These are phyloP conservation scores for Trichoderma simmonsii DNA, from an alignment of 2,329 filamentous ascomycete genomes.

Conservation along the genomic window DNA sequence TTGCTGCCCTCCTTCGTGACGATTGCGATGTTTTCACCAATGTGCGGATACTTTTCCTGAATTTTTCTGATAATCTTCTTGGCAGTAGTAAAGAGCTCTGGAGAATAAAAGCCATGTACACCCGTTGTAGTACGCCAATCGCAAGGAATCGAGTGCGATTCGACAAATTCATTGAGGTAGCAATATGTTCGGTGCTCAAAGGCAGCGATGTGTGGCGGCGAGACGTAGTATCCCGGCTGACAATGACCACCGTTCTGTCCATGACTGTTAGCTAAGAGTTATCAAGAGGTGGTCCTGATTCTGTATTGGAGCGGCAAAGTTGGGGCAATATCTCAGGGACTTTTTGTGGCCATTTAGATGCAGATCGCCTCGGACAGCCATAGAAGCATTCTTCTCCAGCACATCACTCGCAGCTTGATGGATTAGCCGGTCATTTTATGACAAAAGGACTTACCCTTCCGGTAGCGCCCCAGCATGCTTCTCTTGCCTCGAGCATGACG, in stretches of 20 bases:
- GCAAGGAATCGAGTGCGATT: background rate
- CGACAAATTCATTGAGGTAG: background rate
- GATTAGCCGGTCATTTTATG: background rate
- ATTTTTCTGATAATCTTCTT: background rate
- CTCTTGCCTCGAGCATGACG: background rate
- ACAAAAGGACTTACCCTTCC: background rate
- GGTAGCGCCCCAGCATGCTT: background rate
- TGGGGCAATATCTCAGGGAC: accelerated
- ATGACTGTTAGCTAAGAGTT: too few relatives aligned
- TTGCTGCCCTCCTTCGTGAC: background rate
- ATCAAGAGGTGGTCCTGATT: too few relatives aligned
- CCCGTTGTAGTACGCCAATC: background rate
- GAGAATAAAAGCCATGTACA: background rate
- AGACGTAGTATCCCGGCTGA: background rate
- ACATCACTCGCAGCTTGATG: too few relatives aligned
- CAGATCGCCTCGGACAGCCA: background rate
- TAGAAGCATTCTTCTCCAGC: too few relatives aligned
- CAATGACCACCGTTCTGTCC: background rate
- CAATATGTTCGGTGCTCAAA: background rate
- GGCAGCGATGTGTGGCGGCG: background rate
- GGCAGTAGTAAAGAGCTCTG: background rate
- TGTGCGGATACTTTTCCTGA: background rate
- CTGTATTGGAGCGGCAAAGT: too few relatives aligned
- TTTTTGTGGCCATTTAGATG: background rate
- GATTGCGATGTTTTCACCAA: background rate